These are phyloP conservation scores for Citrullus colocynthis DNA, from an alignment of 306 rosid genomes.

Conservation along the genomic window DNA sequence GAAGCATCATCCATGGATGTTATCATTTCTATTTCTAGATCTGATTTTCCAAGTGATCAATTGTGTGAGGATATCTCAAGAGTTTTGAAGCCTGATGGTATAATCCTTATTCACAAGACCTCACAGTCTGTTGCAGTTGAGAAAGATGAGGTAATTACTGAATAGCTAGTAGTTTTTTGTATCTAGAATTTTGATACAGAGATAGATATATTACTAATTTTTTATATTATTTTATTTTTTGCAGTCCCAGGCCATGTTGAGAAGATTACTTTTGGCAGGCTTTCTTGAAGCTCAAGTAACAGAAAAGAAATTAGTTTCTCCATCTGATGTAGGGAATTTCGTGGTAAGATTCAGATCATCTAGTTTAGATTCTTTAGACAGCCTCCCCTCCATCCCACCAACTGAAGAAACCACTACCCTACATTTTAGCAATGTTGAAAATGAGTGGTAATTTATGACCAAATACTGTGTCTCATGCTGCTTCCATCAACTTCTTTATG, in stretches of 20 bases:
- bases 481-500: background rate
- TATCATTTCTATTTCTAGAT: constrained; percentile 31
- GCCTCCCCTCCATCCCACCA: background rate
- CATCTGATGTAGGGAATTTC: constrained; percentile 15
- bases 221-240: background rate
- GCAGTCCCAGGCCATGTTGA: constrained; percentile 43
- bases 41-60: constrained; percentile 38
- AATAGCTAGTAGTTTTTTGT: background rate
- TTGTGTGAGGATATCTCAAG: constrained; percentile 53
- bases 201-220: constrained; percentile 12
- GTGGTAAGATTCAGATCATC: constrained; percentile 32
- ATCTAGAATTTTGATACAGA: constrained; percentile 1
- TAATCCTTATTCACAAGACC: constrained; percentile 31
- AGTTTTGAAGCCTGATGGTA: constrained; percentile 62
- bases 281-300: constrained; percentile 51
- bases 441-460: background rate
- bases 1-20: constrained; percentile 53
- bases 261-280: constrained; percentile 61
- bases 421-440: background rate
- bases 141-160: constrained; percentile 6
- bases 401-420: background rate
- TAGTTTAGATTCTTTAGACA: background rate
- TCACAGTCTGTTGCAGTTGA: constrained; percentile 22
- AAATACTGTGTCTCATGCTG: background rate
- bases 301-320: constrained; percentile 22